Evolutionary conservation across 805 yeast genomes (phyloP), one percentile per base, ranked within the genome.

Genomic region (Saturnispora kantuleensis): DNA sequence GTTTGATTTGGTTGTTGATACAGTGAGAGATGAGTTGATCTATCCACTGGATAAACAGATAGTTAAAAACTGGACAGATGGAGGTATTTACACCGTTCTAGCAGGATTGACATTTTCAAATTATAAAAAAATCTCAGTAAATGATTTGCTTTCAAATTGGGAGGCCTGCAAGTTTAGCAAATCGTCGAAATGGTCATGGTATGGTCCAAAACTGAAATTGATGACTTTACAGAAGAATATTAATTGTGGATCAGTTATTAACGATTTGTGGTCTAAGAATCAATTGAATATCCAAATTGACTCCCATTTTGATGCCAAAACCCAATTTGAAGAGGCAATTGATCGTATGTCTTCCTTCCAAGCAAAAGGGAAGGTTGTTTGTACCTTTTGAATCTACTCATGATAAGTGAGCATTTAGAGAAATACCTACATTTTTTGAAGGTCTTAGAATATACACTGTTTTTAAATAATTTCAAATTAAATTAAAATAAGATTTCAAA

Each of bases 351-450:
- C 57, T 7, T 58, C 68, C 29, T 71, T 74, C 46, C 64, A 58
- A 39, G 78, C 81, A 8, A 74, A 71, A 45, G 96, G 95, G 31
- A 86, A 85, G 59, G 65, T 82, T 41, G 73, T 86, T n/a, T 29
- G 39, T 15, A 18, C 17, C 31, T 35, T 38, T 34, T 46, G 31
- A 30, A 18, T 36, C 12, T 12, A 2, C 37, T 12, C 8, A 21
- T 21, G 26, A 21, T 21, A 21, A 4, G 2, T 6, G 26, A 21
- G 26, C 3, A 21, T 6, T 17, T 17, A 5, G 18, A 17, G 18
- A 21, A 21, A 21, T 5, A 5, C 8, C 26, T 7, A 5, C 8
- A 21, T 21, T 21, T 21, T 21, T 21, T 21, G 2, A 21, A 21
- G 8, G 26, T 21, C 26, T n/a, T n/a, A n/a, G n/a, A n/a, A n/a